Evolutionary conservation across 2,329 filamentous ascomycete genomes (phyloP).

Genomic region (Phialemoniopsis sp.): DNA sequence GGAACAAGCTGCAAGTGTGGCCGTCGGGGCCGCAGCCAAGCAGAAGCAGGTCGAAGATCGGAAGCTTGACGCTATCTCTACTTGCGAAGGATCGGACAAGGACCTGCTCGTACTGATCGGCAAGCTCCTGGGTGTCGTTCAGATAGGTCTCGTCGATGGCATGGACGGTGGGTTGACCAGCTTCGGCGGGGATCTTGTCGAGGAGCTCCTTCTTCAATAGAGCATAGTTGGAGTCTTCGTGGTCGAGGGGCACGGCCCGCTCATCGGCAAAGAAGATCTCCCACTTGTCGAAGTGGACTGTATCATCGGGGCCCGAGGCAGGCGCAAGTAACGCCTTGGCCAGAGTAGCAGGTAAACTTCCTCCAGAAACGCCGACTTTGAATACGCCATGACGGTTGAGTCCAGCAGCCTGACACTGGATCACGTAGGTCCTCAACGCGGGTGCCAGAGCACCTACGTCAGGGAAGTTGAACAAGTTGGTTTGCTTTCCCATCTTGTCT

Average conservation of each 20-base stretch:
- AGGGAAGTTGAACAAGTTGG: constrained; percentile 78
- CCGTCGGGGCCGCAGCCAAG: constrained; percentile 94
- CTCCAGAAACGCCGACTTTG: constrained; percentile 90
- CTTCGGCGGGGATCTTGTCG: constrained; percentile 72
- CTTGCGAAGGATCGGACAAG: constrained; percentile 84
- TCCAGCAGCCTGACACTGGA: constrained; percentile 76
- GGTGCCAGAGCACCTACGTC: constrained; percentile 65
- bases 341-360: constrained; percentile 84
- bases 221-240: constrained; percentile 91
- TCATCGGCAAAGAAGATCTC: constrained; percentile 99
- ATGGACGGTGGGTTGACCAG: constrained; percentile 68
- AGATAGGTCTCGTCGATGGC: constrained; percentile 65
- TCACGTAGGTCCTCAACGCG: constrained; percentile 76
- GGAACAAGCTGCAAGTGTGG: constrained; percentile 96
- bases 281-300: constrained; percentile 79
- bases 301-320: constrained; percentile 50
- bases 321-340: constrained; percentile 73
- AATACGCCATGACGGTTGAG: constrained; percentile 78
- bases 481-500: constrained; percentile 49
- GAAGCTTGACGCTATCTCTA: constrained; percentile 89
- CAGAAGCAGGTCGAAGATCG: constrained; percentile 90
- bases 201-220: constrained; percentile 84
- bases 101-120: constrained; percentile 87
- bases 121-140: constrained; percentile 83
- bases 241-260: constrained; percentile 85